Evolutionary conservation across 805 yeast species (phyloP).

Genomic region (Candida endomychidarum): DNA sequence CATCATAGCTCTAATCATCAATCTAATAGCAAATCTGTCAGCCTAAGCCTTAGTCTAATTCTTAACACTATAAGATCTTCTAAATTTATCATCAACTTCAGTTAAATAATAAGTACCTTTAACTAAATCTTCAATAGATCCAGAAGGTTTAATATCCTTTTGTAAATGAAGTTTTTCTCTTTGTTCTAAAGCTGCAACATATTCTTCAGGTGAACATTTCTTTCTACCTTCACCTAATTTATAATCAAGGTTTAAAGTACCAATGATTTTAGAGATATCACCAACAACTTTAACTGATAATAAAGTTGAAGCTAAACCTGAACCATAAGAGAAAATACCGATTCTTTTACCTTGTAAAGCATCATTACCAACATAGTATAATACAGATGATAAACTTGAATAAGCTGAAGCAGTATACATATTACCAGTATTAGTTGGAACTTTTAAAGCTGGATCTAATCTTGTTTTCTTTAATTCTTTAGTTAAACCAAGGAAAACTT

Average conservation of each 20-base stretch:
- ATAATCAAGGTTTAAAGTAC: conserved; percentile 63
- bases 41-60: too few relatives aligned
- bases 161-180: conserved; percentile 90
- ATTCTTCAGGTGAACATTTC: conserved; percentile 71
- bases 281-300: conserved; percentile 78
- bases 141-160: conserved; percentile 76
- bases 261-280: conserved; percentile 68
- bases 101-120: conserved; percentile 82
- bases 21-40: too few relatives aligned
- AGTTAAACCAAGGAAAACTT: conserved; percentile 75
- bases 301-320: conserved; percentile 93
- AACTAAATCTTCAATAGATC: conserved; percentile 68
- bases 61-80: conserved; percentile 49
- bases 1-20: too few relatives aligned
- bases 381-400: conserved; percentile 79
- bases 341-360: conserved; percentile 78
- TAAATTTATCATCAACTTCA: conserved; percentile 82
- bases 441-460: conserved; percentile 76
- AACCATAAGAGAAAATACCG: conserved; percentile 95
- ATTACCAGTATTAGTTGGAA: conserved; percentile 97
- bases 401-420: conserved; percentile 95
- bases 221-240: conserved; percentile 65
- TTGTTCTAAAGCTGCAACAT: conserved; percentile 74
- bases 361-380: conserved; percentile 72
- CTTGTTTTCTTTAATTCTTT: conserved; percentile 66